Evolutionary conservation across 2,329 filamentous ascomycete species (phyloP), one percentile per base, ranked within the genome.

Genomic region (Macrophomina phaseolina): DNA sequence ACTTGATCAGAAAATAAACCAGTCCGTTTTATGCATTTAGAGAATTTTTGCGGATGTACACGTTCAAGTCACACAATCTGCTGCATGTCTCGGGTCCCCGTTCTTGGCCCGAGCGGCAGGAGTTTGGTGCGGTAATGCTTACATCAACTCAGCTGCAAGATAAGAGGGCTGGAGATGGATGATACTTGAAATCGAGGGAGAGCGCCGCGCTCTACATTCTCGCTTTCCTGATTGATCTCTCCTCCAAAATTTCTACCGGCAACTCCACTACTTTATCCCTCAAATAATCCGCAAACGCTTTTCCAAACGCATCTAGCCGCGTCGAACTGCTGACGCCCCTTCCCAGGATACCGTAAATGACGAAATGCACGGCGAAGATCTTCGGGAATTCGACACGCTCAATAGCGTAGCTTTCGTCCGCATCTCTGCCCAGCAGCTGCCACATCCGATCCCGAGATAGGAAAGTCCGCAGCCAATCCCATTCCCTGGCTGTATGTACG

Each of bases 231-330:
- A 11, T 12, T 32, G 23, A 14, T 8, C 8, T 8, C 34, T 71
- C 73, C 52, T 74, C 72, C 16, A 76, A 56, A 38, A 77, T 68
- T 68, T 65, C 71, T 52, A 73, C 70, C 0, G 81, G 81, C 52
- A 82, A 75, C 46, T 81, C 76, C 46, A 83, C 77, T n/a, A 78
- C 71, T 55, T 76, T 76, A 67, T 81, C 82, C 30, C 83, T 71
- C 40, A 85, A 70, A 72, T 82, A 86, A 75, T 86, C 84, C 14
- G 55, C 55, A 79, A 82, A 70, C 86, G 84, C 0, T 84, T 60
- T 85, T 1, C 81, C 82, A 64, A 84, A 70, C 8, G 74, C 75
- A 72, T 85, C 83, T 18, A 84, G 67, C 30, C 76, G 69, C 23
- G 72, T 76, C 4, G 79, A 79, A 65, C 80, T 82, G 52, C 80